Evolutionary conservation across 768 basidiomycete genomes (phyloP).

Genomic region (Phanerodontia chrysosporium): DNA sequence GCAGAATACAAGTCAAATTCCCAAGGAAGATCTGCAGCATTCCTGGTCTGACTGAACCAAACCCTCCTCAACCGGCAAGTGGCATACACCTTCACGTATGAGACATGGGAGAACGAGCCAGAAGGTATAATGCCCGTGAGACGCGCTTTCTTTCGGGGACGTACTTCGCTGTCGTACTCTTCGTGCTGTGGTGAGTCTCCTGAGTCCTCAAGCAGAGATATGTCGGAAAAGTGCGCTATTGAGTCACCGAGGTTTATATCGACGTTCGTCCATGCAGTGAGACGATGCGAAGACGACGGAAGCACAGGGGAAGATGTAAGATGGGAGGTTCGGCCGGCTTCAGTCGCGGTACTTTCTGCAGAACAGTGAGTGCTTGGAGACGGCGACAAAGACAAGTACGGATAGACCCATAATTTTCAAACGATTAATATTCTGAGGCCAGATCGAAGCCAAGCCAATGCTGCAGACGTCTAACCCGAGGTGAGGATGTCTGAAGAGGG

Average conservation of each 20-base stretch:
- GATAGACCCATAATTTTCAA: not conserved
- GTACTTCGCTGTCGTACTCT: conserved; percentile 16
- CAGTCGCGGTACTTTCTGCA: conserved; percentile 55
- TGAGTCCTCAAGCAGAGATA: conserved; percentile 27
- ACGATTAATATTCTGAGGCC: not conserved
- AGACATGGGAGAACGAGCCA: conserved; percentile 59
- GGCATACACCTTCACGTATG: conserved; percentile 74
- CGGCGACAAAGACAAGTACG: conserved; percentile 1
- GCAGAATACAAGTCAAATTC: conserved; percentile 66
- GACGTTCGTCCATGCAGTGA: conserved; percentile 71
- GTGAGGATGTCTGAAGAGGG: conserved; percentile 1
- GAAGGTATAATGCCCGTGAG: conserved; percentile 35
- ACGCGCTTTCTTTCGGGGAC: conserved; percentile 8
- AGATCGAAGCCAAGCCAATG: no score
- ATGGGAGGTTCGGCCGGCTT: conserved; percentile 46
- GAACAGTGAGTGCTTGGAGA: conserved; percentile 10
- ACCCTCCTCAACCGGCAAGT: conserved; percentile 73
- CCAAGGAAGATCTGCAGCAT: conserved; percentile 57
- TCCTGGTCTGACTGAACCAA: conserved; percentile 64
- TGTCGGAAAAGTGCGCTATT: conserved; percentile 57
- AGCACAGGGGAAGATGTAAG: conserved; percentile 67
- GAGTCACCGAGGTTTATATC: conserved; percentile 55
- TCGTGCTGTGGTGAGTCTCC: conserved; percentile 18
- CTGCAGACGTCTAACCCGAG: no score
- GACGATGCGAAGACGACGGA: conserved; percentile 46